Base-by-base conservation (phyloP, 2,329 filamentous ascomycete genomes). In the Diaporthe vaccinii region DNA sequence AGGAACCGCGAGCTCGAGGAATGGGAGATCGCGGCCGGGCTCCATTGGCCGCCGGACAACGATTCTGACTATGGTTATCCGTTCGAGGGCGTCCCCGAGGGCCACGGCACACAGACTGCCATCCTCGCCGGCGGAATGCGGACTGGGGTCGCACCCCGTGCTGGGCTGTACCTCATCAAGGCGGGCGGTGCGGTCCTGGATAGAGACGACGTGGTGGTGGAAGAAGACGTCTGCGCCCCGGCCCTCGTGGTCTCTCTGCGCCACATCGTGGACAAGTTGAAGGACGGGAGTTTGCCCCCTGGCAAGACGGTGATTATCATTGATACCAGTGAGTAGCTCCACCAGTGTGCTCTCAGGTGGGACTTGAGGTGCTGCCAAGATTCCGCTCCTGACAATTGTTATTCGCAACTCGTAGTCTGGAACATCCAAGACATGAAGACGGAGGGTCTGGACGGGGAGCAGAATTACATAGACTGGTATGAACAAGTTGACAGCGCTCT, bases 131-230 rank as follows among this genome's bases (percentile, higher is more conserved):
- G 46, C 10, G 74, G 69, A 2, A 17, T 67, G 22, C 22, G 22
- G 3, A 73, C 51, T 1, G 74, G 74, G 4, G 67, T 68, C 3
- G 74, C 74, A 5, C 69, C 59, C 3, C 22, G 25, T 12, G 74
- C 74, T 1, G 74, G 74, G 1, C 6, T 75, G 10, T 75, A 75
- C 28, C 59, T 75, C 14, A 75, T 75, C 59, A 75, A 75, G 28
- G 74, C 74, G 2, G 74, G 74, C n/a, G 57, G 69, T 0, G 74
- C 74, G 2, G n/a, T 75, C 1, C 41, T 72, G 39, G 39, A 73
- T 7, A 20, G 17, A 3, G 53, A 73, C 4, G 69, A 39, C 2
- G 8, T 53, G 0, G 49, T 75, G 20, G 59, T 73, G 7, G 68
- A 75, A 4, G 74, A 75, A 15, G 68, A 68, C 6, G 25, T 75